These are phyloP conservation scores for Colletotrichum sp. DNA, from an alignment of 2,329 filamentous ascomycete genomes.

Conservation along the genomic window DNA sequence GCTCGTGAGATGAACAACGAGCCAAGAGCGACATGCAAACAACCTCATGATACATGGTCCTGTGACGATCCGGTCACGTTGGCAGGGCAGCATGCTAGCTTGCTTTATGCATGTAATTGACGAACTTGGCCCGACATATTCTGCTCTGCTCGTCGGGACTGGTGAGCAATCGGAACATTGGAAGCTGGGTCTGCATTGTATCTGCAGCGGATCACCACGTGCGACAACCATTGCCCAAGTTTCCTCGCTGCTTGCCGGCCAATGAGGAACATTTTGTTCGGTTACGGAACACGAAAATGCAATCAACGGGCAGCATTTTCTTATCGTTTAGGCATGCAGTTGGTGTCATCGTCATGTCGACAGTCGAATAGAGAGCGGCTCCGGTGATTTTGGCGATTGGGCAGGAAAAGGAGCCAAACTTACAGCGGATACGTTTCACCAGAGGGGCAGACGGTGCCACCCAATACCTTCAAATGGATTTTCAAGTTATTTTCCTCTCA, in stretches of 20 bases:
- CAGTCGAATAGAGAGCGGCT: background rate
- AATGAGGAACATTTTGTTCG: background rate
- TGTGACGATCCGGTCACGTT: background rate
- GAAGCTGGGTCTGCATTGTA: background rate
- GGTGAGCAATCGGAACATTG: constrained; percentile 4
- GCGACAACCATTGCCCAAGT: background rate
- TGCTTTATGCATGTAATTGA: background rate
- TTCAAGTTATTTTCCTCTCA: background rate
- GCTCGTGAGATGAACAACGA: constrained; percentile 43
- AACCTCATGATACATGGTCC: background rate
- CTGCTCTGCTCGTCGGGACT: background rate
- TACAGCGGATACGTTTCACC: background rate
- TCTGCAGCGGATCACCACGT: background rate
- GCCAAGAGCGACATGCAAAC: background rate
- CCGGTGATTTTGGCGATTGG: background rate
- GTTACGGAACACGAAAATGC: background rate
- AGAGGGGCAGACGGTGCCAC: background rate
- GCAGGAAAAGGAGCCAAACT: background rate
- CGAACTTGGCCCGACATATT: background rate
- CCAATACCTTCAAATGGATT: constrained; percentile 4
- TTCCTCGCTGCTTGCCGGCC: background rate
- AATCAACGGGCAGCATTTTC: background rate
- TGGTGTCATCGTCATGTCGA: background rate
- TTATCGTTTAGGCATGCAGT: background rate
- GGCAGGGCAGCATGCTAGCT: background rate